A percentile compares a stretch with the other conserved stretches of the same genome.
Evolutionary conservation across 2,329 filamentous ascomycete genomes (phyloP).

Genomic region (Leptoxyphium fumago): DNA sequence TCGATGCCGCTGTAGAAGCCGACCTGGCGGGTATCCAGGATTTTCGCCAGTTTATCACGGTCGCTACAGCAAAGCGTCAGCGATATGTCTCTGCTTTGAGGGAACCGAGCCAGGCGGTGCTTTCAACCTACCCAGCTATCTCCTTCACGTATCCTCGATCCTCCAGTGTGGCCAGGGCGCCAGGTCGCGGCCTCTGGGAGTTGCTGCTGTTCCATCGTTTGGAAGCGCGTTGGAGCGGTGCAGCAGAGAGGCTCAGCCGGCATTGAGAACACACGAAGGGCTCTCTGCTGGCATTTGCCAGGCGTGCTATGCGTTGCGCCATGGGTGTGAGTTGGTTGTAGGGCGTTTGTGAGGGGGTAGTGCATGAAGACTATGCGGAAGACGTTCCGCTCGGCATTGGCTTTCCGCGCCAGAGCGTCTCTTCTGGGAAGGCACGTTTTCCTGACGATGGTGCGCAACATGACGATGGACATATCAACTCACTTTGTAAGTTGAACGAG

Average conservation of each 20-base stretch:
- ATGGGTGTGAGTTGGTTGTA: too few relatives aligned
- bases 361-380: too few relatives aligned
- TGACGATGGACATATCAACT: too few relatives aligned
- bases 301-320: neutral
- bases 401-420: too few relatives aligned
- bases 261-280: neutral
- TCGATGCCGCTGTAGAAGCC: conserved; percentile 71
- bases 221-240: neutral
- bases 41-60: conserved; percentile 42
- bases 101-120: neutral
- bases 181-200: conserved; percentile 2
- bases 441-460: too few relatives aligned
- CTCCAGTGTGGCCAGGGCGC: conserved; percentile 49
- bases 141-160: conserved; percentile 62
- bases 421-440: too few relatives aligned
- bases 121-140: conserved; percentile 48
- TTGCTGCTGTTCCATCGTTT: neutral
- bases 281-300: neutral
- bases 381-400: too few relatives aligned
- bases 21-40: conserved; percentile 51
- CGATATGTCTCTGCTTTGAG: conserved; percentile 1
- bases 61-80: conserved; percentile 14
- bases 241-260: neutral
- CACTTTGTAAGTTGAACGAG: too few relatives aligned
- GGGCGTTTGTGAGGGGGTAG: too few relatives aligned